These are phyloP conservation scores for Ostreobium quekettii DNA, from an alignment of 139 green algal genomes.

Conservation along the genomic window DNA sequence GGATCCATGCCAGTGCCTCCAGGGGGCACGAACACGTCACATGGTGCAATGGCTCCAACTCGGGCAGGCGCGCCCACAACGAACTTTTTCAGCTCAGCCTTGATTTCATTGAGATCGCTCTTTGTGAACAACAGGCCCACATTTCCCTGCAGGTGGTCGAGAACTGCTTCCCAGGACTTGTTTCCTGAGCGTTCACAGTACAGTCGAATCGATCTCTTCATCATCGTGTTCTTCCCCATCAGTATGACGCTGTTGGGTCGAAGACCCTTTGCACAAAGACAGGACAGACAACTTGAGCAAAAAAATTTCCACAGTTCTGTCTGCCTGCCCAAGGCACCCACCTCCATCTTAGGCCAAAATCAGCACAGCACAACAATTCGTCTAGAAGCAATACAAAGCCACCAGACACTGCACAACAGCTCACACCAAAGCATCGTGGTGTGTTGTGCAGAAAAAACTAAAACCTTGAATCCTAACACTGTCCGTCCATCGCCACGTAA, in stretches of 20 bases:
- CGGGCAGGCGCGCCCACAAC: constrained; percentile 86
- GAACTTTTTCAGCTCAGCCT: constrained; percentile 34
- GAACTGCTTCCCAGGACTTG: constrained; percentile 72
- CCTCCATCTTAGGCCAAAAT: too few relatives aligned
- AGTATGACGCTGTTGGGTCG: constrained; percentile 79
- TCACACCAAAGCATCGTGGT: too few relatives aligned
- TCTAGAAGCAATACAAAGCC: too few relatives aligned
- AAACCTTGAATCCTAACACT: too few relatives aligned
- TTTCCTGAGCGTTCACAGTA: constrained; percentile 87
- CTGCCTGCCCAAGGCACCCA: too few relatives aligned
- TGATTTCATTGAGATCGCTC: constrained; percentile 46
- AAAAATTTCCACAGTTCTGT: too few relatives aligned
- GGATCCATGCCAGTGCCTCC: constrained; percentile 95
- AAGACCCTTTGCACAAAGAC: constrained; percentile 55
- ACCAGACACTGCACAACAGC: too few relatives aligned
- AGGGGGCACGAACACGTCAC: constrained; percentile 78
- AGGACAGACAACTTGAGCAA: too few relatives aligned
- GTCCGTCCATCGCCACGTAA: too few relatives aligned
- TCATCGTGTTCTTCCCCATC: constrained; percentile 99
- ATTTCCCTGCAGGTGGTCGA: constrained; percentile 91
- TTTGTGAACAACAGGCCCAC: constrained; percentile 98
- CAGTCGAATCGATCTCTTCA: constrained; percentile 88
- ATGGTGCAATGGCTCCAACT: constrained; percentile 81
- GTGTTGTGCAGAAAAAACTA: too few relatives aligned
- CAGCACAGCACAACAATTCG: too few relatives aligned